Conservation (phyloP, 331 rosid species). For the Saraca asoca region DNA sequence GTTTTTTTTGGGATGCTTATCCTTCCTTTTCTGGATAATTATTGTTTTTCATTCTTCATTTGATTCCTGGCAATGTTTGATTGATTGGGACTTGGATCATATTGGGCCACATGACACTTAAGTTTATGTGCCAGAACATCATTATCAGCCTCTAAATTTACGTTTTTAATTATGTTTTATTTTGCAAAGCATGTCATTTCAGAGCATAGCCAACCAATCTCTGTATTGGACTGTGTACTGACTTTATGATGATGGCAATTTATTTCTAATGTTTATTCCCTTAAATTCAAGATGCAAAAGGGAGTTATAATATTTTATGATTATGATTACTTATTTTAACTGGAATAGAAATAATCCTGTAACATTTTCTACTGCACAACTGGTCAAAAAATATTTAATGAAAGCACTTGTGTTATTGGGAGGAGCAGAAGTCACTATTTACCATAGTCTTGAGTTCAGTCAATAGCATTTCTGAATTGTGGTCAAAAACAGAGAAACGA, state of each 20-base stretch:
- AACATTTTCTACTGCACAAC: conserved; percentile 1
- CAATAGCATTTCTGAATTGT: no score
- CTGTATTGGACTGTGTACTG: conserved; percentile 22
- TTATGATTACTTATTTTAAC: background rate
- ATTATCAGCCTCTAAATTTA: no score
- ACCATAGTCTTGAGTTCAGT: background rate
- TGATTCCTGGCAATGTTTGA: background rate
- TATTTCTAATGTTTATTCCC: conserved; percentile 5
- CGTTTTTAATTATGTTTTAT: no score
- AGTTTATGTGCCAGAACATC: background rate
- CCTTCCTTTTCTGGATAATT: conserved; percentile 16
- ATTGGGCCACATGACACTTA: background rate
- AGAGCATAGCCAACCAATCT: conserved; percentile 1
- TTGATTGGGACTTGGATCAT: background rate
- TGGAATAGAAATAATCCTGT: background rate
- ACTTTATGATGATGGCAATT: conserved; percentile 26
- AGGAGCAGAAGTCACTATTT: background rate
- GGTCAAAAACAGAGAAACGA: no score
- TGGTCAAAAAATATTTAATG: background rate
- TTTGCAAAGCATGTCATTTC: no score
- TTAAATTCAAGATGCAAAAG: conserved; percentile 15
- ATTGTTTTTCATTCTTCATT: background rate
- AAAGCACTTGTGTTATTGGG: background rate
- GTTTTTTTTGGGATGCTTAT: conserved; percentile 38
- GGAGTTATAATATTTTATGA: conserved; percentile 8